Evolutionary conservation across 169 alveolate genomes (phyloP), one percentile per base, ranked within the genome.

Genomic region (Cryptosporidium parvum): DNA sequence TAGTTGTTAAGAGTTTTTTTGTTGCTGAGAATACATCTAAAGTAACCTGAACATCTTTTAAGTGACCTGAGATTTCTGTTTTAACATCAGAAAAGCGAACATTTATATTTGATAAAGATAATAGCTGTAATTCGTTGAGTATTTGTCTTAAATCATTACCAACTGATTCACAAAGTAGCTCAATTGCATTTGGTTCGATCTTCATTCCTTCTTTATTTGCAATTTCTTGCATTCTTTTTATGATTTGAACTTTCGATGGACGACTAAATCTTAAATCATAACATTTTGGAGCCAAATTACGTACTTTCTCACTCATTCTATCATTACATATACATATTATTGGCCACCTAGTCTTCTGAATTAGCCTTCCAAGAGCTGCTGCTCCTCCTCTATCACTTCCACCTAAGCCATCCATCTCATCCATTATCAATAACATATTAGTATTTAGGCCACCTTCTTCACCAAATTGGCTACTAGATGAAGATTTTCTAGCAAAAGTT

Each of bases 341-440:
- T n/a, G 99, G 99, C 72, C 97, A 96, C 68, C 94, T 94, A 6
- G 99, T 96, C 59, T 91, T 92, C 85, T 97, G 97, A 4, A 98
- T 97, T 42, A 98, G 95, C 85, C 97, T 94, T 12, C 97, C 95
- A 18, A 98, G 91, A 10, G 99, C 99, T 58, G 96, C 94, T 51
- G 96, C 93, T 1, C 99, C 99, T 7, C 99, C 99, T 56, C 99
- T 93, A 91, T 98, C 99, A 31, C 99, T 98, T 10, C 98, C 98
- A 37, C 98, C 96, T 96, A 98, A 96, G 51, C 99, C 99, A 93
- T 98, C 99, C 35, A 98, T 97, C 93, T 98, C 99, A 89, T 98
- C 99, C 98, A 98, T 96, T 42, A 96, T 86, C 62, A 96, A 91
- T 31, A 95, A 91, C 18, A 96, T 92, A 85, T 91, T 91, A 75